These are phyloP conservation scores for Yarrowia porcina DNA, from an alignment of 805 yeast species.

Conservation along the genomic window DNA sequence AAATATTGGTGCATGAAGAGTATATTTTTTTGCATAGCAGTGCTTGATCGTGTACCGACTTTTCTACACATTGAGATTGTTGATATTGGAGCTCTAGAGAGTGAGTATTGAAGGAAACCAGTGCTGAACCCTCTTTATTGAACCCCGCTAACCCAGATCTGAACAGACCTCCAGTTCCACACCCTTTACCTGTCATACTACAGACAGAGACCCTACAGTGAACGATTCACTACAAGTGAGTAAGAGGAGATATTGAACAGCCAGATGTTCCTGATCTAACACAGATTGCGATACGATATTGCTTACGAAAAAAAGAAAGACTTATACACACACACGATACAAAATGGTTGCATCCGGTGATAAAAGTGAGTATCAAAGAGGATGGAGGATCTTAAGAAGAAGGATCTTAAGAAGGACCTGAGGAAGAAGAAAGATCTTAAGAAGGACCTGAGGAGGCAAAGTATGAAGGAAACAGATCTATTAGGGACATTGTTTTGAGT, in stretches of 20 bases:
- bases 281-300: background rate
- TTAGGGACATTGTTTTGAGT: too few species aligned
- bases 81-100: background rate
- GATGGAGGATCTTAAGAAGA: background rate
- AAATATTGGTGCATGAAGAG: constrained; percentile 9
- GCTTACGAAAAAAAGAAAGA: background rate
- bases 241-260: background rate
- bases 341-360: background rate
- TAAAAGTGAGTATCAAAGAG: background rate
- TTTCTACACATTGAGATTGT: background rate
- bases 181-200: background rate
- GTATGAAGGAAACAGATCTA: background rate
- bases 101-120: background rate
- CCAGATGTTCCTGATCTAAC: background rate
- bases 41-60: background rate
- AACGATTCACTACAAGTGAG: background rate
- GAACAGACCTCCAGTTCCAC: background rate
- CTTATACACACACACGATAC: background rate
- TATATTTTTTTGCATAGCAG: background rate
- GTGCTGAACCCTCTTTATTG: background rate
- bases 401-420: background rate
- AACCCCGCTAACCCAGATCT: background rate
- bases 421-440: background rate
- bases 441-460: too few species aligned
- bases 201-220: background rate